Base-by-base conservation (phyloP, 768 basidiomycete species). In the Hirschioporus abietinus region DNA sequence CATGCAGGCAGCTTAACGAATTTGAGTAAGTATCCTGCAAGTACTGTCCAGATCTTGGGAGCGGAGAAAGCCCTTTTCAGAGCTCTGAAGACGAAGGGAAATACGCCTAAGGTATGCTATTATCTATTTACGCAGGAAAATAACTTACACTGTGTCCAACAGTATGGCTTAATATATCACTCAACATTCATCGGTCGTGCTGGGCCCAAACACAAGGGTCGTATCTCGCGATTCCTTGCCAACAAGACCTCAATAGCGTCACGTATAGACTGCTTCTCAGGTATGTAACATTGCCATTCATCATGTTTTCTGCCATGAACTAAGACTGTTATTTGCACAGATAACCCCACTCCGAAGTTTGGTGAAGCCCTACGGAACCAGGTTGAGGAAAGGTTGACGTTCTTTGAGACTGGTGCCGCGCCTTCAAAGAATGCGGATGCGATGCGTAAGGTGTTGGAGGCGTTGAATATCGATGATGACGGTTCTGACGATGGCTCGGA, bases 221-320 rank as follows among this genome's bases (percentile, higher is more conserved):
- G 96, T 65, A 98, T 98, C 74, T 97, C 96, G 3, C 90, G 96
- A n/a, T 99, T 98, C 86, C 83, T 99, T 8, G 96, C 96, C 52
- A 99, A 99, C 85, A 99, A 99, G 79, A 95, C 94, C 74, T 96
- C 95, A 65, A 98, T 99, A 71, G 96, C 96, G 1, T 92, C 94
- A 18, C 85, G 96, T 65, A 98, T 99, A 78, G 96, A 99, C 76
- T 98, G 95, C 77, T 99, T 92, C 75, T 83, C 90, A 1, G 93
- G 93, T 91, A 71, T 65, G 85, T n/a, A n/a, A n/a, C n/a, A n/a
- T 72, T 17, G 15, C 35, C 3, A 36, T 24, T 20, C 18, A 15
- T n/a, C 67, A 24, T 25, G 17, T 59, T 36, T 24, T 63, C 36
- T 58, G 58, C 64, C n/a, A 30, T 30, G 30, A 30, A 3, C 30